A percentile compares a stretch with the other conserved stretches of the same genome.
Conservation (phyloP, 78 protist genomes). For the Dictyostelium citrinum region DNA sequence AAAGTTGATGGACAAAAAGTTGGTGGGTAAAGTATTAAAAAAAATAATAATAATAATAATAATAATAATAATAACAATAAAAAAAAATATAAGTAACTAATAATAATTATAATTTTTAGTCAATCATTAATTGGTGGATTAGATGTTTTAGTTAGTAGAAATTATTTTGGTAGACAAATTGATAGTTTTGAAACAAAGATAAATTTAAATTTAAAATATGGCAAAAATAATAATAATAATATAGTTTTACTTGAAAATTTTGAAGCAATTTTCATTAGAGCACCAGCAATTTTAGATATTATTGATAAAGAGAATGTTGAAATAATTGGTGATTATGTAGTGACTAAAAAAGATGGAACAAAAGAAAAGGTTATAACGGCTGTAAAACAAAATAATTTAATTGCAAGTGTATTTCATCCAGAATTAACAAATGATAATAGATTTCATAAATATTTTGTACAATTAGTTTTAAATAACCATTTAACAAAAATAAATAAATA, state of each 20-base stretch:
- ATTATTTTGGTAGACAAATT: slow-evolving; percentile 89
- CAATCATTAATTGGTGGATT: slow-evolving; percentile 85
- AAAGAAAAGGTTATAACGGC: slow-evolving; percentile 14
- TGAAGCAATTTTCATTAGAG: slow-evolving; percentile 63
- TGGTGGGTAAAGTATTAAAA: slow-evolving; percentile 61
- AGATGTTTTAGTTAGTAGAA: slow-evolving; percentile 62
- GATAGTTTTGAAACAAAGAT: slow-evolving; percentile 71
- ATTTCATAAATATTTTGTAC: slow-evolving; percentile 80
- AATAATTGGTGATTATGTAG: slow-evolving; percentile 4
- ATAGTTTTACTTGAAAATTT: not conserved
- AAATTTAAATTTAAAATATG: not conserved
- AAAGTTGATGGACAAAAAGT: slow-evolving; percentile 46
- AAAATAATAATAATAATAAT: not conserved
- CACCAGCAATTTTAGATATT: slow-evolving; percentile 47
- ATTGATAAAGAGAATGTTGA: not conserved
- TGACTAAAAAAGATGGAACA: slow-evolving; percentile 4
- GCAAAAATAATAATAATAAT: not conserved
- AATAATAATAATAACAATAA: not conserved
- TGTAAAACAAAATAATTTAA: slow-evolving; percentile 46
- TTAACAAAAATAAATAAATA: not conserved
- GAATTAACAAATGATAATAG: slow-evolving; percentile 80
- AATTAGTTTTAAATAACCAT: slow-evolving; percentile 17
- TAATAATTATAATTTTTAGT: not conserved
- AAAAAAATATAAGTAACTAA: not conserved
- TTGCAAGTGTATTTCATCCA: slow-evolving; percentile 86